Base-by-base conservation (phyloP, 2,329 filamentous ascomycete genomes). In the Parasarocladium wereldwijsianum region DNA sequence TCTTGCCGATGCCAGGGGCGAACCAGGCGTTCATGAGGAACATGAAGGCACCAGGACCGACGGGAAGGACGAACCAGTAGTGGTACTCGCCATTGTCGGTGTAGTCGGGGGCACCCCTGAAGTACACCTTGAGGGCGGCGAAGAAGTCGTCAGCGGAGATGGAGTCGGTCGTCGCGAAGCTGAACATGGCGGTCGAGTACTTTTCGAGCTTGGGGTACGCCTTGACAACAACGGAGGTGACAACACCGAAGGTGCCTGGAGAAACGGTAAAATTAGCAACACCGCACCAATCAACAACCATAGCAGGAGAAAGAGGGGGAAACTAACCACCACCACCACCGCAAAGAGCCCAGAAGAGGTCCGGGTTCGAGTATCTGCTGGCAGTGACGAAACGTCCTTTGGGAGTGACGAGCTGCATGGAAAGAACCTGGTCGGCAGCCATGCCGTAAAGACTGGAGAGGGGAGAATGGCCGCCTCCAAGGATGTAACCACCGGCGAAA, bases 321-420 rank as follows among this genome's bases (percentile, higher is more conserved):
- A n/a, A 28, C 26, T 26, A 10, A 26, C 25, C 14, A 25, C 21
- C 32, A 24, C 29, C 14, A 20, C 23, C 54, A 11, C 66, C 66
- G 32, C 60, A 49, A 30, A 70, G 51, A 2, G 68, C 68, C 67
- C 66, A 76, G 47, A 69, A 72, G 5, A 74, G 46, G 34, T 73
- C 67, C 0, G 49, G 34, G 32, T 70, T 60, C 29, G 62, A 48
- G 21, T 57, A 54, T 17, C 57, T 57, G 26, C 59, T 64, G 3
- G 60, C 59, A 1, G 46, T 54, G 4, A 67, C 28, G 14, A 62
- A 47, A 6, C 56, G 40, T 2, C 67, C 65, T 14, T 40, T 42
- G 0, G 57, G 57, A 7, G 59, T 61, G 4, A 74, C 56, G 1
- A 69, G 50, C 34, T 68, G 57, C 43, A 60, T 54, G 38, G 67